Percentiles rank a stretch among this genome's conserved stretches.
Evolutionary conservation across 2,329 filamentous ascomycete genomes (phyloP).

Genomic region (Saccharata proteae): DNA sequence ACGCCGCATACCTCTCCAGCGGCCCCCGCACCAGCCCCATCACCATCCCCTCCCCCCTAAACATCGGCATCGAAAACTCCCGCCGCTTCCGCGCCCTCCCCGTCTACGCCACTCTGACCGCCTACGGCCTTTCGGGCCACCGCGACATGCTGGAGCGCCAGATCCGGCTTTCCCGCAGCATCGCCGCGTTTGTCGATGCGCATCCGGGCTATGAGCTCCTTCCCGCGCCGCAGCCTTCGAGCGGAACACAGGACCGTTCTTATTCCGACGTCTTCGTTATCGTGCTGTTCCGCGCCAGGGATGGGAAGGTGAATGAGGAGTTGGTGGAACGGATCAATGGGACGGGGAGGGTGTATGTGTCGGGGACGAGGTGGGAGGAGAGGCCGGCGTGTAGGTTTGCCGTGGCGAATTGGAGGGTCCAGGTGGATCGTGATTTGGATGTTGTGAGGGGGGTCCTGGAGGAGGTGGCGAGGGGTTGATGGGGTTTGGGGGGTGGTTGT

Average conservation of each 20-base stretch:
- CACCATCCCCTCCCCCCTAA: conserved; percentile 64
- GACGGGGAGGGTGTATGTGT: conserved; percentile 66
- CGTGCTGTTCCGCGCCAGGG: conserved; percentile 64
- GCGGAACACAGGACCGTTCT: conserved; percentile 24
- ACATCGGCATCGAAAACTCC: conserved; percentile 84
- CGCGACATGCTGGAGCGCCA: conserved; percentile 59
- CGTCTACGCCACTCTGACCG: conserved; percentile 66
- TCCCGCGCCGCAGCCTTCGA: conserved; percentile 28
- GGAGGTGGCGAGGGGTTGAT: too few relatives aligned
- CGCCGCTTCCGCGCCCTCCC: conserved; percentile 84
- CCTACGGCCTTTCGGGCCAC: conserved; percentile 61
- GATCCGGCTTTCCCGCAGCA: conserved; percentile 54
- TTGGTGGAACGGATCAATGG: conserved; percentile 64
- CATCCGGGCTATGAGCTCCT: conserved; percentile 56
- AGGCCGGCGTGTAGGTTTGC: conserved; percentile 68
- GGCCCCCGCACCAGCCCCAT: conserved; percentile 23
- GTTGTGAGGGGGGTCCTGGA: conserved; percentile 54
- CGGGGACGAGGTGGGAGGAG: conserved; percentile 67
- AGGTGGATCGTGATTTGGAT: conserved; percentile 53
- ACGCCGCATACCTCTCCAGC: conserved; percentile 62
- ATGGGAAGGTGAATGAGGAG: conserved; percentile 49
- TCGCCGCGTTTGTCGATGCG: conserved; percentile 51
- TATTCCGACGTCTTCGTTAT: conserved; percentile 52
- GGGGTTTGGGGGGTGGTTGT: too few relatives aligned
- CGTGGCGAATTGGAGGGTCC: conserved; percentile 71